These are phyloP conservation scores for Naganishia albida DNA, from an alignment of 1,284 basidiomycete genomes.

Conservation along the genomic window DNA sequence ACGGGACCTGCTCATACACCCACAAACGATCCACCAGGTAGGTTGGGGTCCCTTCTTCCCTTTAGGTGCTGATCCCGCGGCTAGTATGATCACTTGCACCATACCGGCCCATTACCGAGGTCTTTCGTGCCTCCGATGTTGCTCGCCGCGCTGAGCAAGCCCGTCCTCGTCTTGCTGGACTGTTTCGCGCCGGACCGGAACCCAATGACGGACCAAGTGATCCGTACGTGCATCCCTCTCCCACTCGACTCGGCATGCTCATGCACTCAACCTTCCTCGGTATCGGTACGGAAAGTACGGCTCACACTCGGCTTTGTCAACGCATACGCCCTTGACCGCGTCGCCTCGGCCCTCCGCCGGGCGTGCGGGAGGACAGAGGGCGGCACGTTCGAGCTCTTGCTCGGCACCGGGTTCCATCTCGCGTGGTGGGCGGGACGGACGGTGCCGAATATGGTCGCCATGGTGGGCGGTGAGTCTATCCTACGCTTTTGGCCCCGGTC, in stretches of 20 bases:
- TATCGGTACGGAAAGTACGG: slow-evolving; percentile 65
- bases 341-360: slow-evolving; percentile 64
- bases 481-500: neutral
- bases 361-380: slow-evolving; percentile 66
- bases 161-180: slow-evolving; percentile 36
- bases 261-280: too few species aligned
- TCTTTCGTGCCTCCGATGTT: slow-evolving; percentile 68
- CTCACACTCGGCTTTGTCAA: slow-evolving; percentile 71
- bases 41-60: neutral
- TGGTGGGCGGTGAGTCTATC: slow-evolving; percentile 67
- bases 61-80: neutral
- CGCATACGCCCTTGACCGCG: slow-evolving; percentile 64
- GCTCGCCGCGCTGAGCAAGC: slow-evolving; percentile 43
- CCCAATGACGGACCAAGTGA: slow-evolving; percentile 56
- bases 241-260: too few species aligned
- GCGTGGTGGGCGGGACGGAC: slow-evolving; percentile 92
- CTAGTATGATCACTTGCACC: slow-evolving; percentile 85
- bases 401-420: slow-evolving; percentile 82
- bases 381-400: slow-evolving; percentile 67
- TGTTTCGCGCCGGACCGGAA: neutral
- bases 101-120: slow-evolving; percentile 86
- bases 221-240: slow-evolving; percentile 58
- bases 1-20: slow-evolving; percentile 83
- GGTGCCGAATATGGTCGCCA: slow-evolving; percentile 89
- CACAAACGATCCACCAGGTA: slow-evolving; percentile 54